Percentiles rank a stretch among this genome's conserved stretches.
Conservation (phyloP, 768 basidiomycete genomes). For the Termitomyces bulborhizus region DNA sequence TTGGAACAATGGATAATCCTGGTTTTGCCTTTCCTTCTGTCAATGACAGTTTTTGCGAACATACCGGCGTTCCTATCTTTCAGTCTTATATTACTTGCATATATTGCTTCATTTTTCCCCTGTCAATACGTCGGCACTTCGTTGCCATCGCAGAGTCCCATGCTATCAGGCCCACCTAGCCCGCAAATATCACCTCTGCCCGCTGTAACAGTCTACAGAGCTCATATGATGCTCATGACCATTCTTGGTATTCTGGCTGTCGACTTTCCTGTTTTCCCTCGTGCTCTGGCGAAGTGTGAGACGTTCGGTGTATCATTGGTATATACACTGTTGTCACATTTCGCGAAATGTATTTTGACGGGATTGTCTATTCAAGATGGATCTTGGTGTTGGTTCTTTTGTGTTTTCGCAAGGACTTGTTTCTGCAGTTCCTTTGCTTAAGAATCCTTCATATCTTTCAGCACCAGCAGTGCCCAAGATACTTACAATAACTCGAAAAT, state of each 20-base stretch:
- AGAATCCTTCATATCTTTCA: constrained; percentile 48
- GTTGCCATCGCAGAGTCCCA: constrained; percentile 35
- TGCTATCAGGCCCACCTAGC: constrained; percentile 8
- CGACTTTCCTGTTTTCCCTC: constrained; percentile 91
- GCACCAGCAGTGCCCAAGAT: constrained; percentile 48
- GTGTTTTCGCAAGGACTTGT: constrained; percentile 94
- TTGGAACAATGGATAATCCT: constrained; percentile 57
- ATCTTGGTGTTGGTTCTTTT: constrained; percentile 94
- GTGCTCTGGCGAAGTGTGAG: constrained; percentile 87
- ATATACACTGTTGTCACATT: constrained; percentile 17
- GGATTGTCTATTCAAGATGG: constrained; percentile 62
- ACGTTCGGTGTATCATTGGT: constrained; percentile 94
- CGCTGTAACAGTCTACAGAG: constrained; percentile 80
- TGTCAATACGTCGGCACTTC: constrained; percentile 38
- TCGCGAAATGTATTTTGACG: constrained; percentile 5
- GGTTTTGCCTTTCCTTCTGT: constrained; percentile 72
- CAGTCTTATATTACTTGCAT: constrained; percentile 39
- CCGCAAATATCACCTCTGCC: constrained; percentile 46
- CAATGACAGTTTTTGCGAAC: constrained; percentile 70
- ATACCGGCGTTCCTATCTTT: constrained; percentile 46
- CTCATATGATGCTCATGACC: constrained; percentile 95
- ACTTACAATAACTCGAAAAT: constrained; percentile 43
- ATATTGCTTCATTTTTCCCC: constrained; percentile 37
- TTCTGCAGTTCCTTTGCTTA: constrained; percentile 78
- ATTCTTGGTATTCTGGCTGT: constrained; percentile 89